Percentiles rank a stretch among this genome's conserved stretches.
Conservation (phyloP, 345 rosid genomes). For the Rhodamnia argentea region DNA sequence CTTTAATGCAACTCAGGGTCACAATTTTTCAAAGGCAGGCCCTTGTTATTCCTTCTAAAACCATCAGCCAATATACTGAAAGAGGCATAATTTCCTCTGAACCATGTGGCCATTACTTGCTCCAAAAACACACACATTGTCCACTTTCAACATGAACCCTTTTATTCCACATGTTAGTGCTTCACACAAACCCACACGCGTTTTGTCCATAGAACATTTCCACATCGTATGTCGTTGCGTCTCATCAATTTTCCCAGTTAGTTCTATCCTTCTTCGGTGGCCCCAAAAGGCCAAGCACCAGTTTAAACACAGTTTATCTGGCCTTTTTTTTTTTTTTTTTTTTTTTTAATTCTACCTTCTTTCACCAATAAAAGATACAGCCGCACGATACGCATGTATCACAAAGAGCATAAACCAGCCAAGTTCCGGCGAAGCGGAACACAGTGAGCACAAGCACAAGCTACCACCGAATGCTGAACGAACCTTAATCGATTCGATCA, state of each 20-base stretch:
- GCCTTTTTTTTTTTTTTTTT: neutral
- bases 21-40: neutral
- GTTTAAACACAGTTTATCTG: neutral
- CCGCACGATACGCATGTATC: neutral
- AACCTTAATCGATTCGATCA: slow-evolving; percentile 33
- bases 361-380: neutral
- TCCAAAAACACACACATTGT: neutral
- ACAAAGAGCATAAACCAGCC: neutral
- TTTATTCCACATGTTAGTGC: neutral
- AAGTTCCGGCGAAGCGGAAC: neutral
- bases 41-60: neutral
- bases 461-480: slow-evolving; percentile 8
- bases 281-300: neutral
- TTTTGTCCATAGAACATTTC: neutral
- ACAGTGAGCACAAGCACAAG: neutral
- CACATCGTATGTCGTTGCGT: neutral
- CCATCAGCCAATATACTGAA: neutral
- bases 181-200: neutral
- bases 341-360: neutral
- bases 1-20: neutral
- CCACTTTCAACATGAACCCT: neutral
- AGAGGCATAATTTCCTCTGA: neutral
- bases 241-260: neutral
- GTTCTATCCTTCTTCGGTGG: neutral
- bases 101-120: neutral